Base-by-base conservation (phyloP, 2,329 filamentous ascomycete species). In the Myriosclerotinia scirpicola region DNA sequence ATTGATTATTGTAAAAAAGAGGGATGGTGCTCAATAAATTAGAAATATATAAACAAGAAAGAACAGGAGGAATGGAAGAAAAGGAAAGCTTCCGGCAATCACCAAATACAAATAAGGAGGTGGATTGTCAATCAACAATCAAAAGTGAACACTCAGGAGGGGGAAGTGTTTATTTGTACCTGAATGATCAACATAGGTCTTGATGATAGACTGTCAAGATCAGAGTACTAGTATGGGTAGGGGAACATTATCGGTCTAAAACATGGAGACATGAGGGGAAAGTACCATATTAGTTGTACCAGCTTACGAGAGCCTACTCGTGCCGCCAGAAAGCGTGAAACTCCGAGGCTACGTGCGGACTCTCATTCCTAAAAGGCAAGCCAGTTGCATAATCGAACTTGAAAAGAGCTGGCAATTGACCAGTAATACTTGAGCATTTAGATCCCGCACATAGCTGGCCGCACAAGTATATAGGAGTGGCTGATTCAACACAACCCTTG, bases 91-190 rank as follows among this genome's bases (percentile, higher is more conserved):
- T 50, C 58, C 7, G 36, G 22, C 20, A 38, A 50, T 26, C 12
- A 38, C 20, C 34, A 34, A 50, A 12, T 38, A 12, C 44, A 38
- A 26, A 50, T 26, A 17, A 22, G 26, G 34, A 61, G 15, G 30
- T n/a, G n/a, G 44, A 50, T 26, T 22, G 1, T n/a, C 20, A 50
- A 38, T 38, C 30, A 50, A 48, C 20, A 38, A 38, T 17, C 58
- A 4, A 30, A 17, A 42, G 30, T 22, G n/a, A 6, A 26, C 50
- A n/a, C 26, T 26, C 30, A 9, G 44, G 15, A 38, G 58, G 58
- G 34, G 50, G n/a, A 34, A 12, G 12, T 34, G n/a, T 26, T 38
- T 61, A 61, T 61, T 61, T 61, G 58, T 61, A 61, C 58, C 44
- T 60, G 44, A 22, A 38, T 4, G 58, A 38, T 60, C 14, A 48